phyloP scores from a whole-genome alignment of 2,329 filamentous ascomycete genomes.

The Reticulascus tulasneorum region DNA sequence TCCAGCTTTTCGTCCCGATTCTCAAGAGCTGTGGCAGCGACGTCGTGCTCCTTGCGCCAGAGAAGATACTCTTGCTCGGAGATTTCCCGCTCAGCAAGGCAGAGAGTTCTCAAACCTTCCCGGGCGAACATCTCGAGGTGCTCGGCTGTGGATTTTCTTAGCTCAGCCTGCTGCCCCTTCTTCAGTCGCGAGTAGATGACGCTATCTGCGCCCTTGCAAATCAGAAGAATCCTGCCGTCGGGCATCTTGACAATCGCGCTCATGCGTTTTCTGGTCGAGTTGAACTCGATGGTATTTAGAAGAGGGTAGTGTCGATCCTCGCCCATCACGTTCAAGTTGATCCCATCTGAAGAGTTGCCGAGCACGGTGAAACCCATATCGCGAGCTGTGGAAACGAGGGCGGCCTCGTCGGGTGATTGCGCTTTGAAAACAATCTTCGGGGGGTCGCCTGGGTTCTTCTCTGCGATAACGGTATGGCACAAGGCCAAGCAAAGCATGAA shows the following conservation, averaged over 20 bases:
- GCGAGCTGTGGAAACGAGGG: constrained; percentile 86
- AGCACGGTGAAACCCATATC: constrained; percentile 95
- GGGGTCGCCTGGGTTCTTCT: constrained; percentile 82
- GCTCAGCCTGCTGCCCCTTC: constrained; percentile 77
- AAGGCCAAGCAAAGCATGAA: constrained; percentile 95
- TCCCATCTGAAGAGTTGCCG: constrained; percentile 72
- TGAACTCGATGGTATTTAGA: constrained; percentile 95
- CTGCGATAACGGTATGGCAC: constrained; percentile 95
- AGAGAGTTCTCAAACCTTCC: constrained; percentile 90
- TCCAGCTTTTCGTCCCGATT: constrained; percentile 93
- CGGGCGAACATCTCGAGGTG: constrained; percentile 96
- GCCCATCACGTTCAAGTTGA: constrained; percentile 83
- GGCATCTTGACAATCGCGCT: constrained; percentile 96
- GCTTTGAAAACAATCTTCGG: constrained; percentile 94
- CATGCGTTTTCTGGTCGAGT: constrained; percentile 95
- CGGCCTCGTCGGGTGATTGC: constrained; percentile 94
- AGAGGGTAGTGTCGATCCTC: constrained; percentile 81
- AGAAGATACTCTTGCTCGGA: constrained; percentile 75
- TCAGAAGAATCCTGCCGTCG: constrained; percentile 80
- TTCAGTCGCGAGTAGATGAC: constrained; percentile 92
- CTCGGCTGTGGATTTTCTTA: constrained; percentile 80
- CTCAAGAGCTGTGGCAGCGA: constrained; percentile 77
- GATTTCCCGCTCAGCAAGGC: constrained; percentile 81
- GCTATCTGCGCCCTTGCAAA: constrained; percentile 97
- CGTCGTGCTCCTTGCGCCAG: constrained; percentile 85